Evolutionary conservation across 371 early-diverging fungal genomes (phyloP).

Genomic region (Mucor saturninus): DNA sequence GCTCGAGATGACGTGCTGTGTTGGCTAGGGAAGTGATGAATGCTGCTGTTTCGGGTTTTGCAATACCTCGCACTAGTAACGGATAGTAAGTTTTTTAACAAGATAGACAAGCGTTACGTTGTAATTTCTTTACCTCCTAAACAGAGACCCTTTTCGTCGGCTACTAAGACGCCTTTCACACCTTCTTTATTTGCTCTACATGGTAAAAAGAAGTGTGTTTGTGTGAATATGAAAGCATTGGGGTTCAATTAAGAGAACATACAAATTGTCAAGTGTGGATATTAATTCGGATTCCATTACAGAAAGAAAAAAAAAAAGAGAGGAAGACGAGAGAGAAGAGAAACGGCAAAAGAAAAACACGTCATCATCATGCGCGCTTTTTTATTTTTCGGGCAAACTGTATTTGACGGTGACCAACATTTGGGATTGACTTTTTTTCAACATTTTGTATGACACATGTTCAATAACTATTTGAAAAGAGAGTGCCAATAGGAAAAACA

Average conservation of each 20-base stretch:
- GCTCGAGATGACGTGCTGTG: conserved; percentile 36
- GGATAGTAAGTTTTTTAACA: not conserved
- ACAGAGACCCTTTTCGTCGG: conserved; percentile 51
- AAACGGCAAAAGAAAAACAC: not conserved
- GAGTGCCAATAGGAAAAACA: too few relatives aligned
- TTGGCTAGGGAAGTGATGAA: conserved; percentile 47
- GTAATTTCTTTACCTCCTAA: conserved; percentile 40
- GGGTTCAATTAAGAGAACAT: not conserved
- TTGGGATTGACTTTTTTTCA: too few relatives aligned
- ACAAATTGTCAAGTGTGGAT: conserved; percentile 35
- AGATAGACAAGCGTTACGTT: not conserved
- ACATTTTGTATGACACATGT: too few relatives aligned
- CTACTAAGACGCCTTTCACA: conserved; percentile 53
- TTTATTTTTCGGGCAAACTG: too few relatives aligned
- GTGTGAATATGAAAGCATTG: not conserved
- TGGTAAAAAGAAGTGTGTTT: not conserved
- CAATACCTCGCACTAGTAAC: conserved; percentile 45
- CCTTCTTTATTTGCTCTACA: conserved; percentile 46
- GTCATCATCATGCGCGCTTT: not conserved
- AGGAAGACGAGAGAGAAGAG: not conserved
- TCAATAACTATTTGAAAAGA: too few relatives aligned
- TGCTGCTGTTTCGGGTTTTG: conserved; percentile 43
- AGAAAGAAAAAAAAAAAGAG: not conserved
- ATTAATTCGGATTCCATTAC: conserved; percentile 41
- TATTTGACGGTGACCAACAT: too few relatives aligned